phyloP scores from a whole-genome alignment of 352 stramenopile genomes.

The Globisporangium solare region DNA sequence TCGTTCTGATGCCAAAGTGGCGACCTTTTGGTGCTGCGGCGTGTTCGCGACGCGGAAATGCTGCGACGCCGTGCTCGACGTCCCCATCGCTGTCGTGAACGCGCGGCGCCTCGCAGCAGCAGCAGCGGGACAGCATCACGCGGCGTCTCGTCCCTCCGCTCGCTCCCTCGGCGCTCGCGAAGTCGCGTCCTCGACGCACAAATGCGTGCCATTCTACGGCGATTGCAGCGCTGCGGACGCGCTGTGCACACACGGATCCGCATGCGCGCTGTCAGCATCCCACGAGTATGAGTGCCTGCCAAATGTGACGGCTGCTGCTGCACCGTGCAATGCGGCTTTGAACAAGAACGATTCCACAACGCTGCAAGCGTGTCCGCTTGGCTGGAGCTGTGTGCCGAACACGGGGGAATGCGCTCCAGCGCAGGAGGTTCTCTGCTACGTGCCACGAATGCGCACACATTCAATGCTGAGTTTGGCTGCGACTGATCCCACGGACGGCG shows the following conservation, averaged over 20 bases:
- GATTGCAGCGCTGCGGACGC: slow-evolving; percentile 17
- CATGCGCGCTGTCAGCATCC: slow-evolving; percentile 12
- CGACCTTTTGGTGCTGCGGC: slow-evolving; percentile 31
- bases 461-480: slow-evolving; percentile 21
- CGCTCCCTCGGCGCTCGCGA: neutral
- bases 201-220: slow-evolving; percentile 22
- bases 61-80: slow-evolving; percentile 21
- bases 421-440: slow-evolving; percentile 34
- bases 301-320: slow-evolving; percentile 11
- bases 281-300: slow-evolving; percentile 19
- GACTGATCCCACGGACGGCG: slow-evolving; percentile 12
- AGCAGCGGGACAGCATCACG: neutral
- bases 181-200: neutral
- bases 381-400: slow-evolving; percentile 26
- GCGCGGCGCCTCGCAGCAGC: neutral
- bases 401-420: slow-evolving; percentile 20
- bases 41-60: slow-evolving; percentile 41
- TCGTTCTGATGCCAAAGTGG: slow-evolving; percentile 18
- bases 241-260: slow-evolving; percentile 34
- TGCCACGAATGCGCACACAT: slow-evolving; percentile 6
- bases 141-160: neutral
- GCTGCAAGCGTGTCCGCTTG: slow-evolving; percentile 16
- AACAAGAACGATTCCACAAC: too few species aligned
- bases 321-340: neutral
- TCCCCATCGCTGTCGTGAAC: slow-evolving; percentile 15